Evolutionary conservation across 305 asterid species (phyloP), one percentile per base, ranked within the genome.

Genomic region (Striga hermonthica): DNA sequence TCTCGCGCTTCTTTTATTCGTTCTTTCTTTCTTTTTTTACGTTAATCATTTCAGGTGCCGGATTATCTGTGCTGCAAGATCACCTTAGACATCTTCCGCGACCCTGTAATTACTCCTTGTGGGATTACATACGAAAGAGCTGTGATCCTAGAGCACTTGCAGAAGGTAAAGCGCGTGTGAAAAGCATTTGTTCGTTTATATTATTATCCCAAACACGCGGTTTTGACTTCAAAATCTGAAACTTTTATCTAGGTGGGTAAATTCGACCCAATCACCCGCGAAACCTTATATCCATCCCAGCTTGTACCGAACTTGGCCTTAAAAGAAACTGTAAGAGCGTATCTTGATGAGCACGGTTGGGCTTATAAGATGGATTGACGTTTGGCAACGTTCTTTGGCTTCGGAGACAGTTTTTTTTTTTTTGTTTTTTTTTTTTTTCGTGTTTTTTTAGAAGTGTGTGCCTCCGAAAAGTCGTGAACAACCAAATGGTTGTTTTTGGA

Each of bases 71-170:
- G 97, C 79, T 93, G 97, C 75, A 90, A 84, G 31, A 82, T 93
- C 62, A 84, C 90, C 37, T 76, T 93, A 22, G 95, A 90, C 72
- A 88, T 93, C 61, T 86, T 90, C 5, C 92, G 95, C 59, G 96
- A 90, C 75, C 97, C 96, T 5, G 97, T 93, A 48, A 87, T 93
- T 57, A 75, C 94, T 48, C 99, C 99, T 9, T 75, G 96, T 70
- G 99, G 97, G 73, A 43, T 90, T 54, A 85, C 99, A 10, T 93
- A 93, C 34, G 99, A 92, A 81, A 86, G 96, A 85, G 88, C 95
- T 10, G 79, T 71, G 64, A 90, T 92, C 56, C 84, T 92, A 62
- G 84, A 87, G 36, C 97, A 93, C 81, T 76, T 88, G 56, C 67
- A 78, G 39, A 86, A 83, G 96, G 99, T 90, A 63, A 61, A n/a